A percentile compares a stretch with the other conserved stretches of the same genome.
Conservation (phyloP, 768 basidiomycete species). For the Termitomyces sp. region DNA sequence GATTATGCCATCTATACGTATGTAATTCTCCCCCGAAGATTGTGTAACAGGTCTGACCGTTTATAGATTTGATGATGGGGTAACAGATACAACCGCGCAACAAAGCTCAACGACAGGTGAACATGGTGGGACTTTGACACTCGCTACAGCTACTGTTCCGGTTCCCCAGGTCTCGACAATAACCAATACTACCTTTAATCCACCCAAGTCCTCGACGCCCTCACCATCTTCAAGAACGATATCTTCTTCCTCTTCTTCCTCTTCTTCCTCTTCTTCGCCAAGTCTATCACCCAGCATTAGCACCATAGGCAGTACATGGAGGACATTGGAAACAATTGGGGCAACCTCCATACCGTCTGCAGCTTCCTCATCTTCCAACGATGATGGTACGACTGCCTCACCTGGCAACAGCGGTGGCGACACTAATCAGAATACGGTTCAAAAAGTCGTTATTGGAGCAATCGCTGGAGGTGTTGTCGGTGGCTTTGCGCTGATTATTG, state of each 20-base stretch:
- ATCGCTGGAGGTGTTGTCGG: slow-evolving; percentile 12
- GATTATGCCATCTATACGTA: slow-evolving; percentile 40
- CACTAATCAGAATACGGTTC: not conserved
- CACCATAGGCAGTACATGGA: not conserved
- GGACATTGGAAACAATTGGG: not conserved
- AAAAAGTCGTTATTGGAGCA: slow-evolving; percentile 4
- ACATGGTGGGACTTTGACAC: not conserved
- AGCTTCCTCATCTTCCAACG: not conserved
- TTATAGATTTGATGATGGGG: not conserved
- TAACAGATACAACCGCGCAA: not conserved
- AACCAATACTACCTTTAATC: too few relatives aligned
- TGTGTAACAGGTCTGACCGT: not conserved
- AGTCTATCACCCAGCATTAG: not conserved
- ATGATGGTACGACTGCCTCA: not conserved
- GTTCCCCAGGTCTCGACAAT: not conserved
- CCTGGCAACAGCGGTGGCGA: not conserved
- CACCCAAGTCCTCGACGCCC: not conserved
- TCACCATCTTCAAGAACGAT: not conserved
- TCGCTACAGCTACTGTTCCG: not conserved
- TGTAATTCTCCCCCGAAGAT: slow-evolving; percentile 11
- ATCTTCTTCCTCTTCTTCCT: not conserved
- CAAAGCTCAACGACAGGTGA: not conserved
- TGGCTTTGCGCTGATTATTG: slow-evolving; percentile 1
- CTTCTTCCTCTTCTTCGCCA: not conserved
- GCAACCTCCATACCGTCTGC: not conserved